Base-by-base conservation (phyloP, 441 rosid genomes). In the Populus hybrid region DNA sequence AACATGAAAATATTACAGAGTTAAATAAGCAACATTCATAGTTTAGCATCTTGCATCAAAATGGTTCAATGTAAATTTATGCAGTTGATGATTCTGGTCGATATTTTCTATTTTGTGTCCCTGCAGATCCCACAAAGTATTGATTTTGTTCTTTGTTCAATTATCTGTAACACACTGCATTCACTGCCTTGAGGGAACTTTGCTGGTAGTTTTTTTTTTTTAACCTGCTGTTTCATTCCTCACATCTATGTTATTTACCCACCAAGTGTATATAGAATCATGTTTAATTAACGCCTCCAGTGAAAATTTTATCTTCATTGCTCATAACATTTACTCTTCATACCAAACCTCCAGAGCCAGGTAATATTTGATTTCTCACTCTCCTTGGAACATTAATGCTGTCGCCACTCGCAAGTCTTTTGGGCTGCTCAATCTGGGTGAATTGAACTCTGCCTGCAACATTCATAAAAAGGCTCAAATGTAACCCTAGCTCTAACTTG, bases 121-220 rank as follows among this genome's bases (percentile, higher is more conserved):
- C 28, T 82, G 82, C 96, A 94, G 99, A 92, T 95, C 97, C 98
- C 99, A 92, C 86, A 90, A 83, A 81, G 86, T 94, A 81, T 81
- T 92, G 83, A 75, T 92, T 73, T 95, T 92, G 18, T 95, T 78
- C 86, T 90, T 92, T 70, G 36, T 93, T 79, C 95, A 93, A 1
- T 80, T 94, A 79, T 86, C 82, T 70, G 89, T 83, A 69, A 82
- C 92, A 68, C 94, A 98, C 10, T 86, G 88, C 88, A 88, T 91
- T 66, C 94, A 87, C 75, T 83, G 93, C 85, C 91, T 94, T 12
- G 99, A 95, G 87, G 99, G 98, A 64, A 90, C 99, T 70, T 80
- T 94, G 87, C 81, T 95, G 97, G 99, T 95, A 89, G 73, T 85
- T 76, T 73, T 21, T 10, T 63, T 12, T 26, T 0, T 1, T 20